These are phyloP conservation scores for Coniochaeta hoffmannii DNA, from an alignment of 2,329 filamentous ascomycete genomes.

Conservation along the genomic window DNA sequence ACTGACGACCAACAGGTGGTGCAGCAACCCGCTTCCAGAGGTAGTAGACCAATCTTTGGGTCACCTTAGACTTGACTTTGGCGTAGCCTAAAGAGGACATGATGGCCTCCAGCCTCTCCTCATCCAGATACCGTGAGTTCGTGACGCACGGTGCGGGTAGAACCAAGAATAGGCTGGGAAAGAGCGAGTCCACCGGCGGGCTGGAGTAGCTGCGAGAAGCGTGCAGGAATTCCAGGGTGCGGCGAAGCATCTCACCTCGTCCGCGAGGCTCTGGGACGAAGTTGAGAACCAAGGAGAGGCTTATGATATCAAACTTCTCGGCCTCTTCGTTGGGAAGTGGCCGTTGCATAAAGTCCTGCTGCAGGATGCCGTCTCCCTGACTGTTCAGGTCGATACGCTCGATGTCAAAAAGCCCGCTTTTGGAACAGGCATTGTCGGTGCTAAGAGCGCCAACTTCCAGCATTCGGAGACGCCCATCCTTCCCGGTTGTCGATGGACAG, in stretches of 20 bases:
- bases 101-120: constrained; percentile 59
- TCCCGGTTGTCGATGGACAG: constrained; percentile 15
- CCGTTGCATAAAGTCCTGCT: constrained; percentile 92
- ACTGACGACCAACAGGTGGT: constrained; percentile 23
- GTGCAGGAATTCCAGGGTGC: constrained; percentile 64
- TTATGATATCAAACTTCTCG: constrained; percentile 81
- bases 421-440: constrained; percentile 75
- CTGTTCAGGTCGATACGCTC: constrained; percentile 86
- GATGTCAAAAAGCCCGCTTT: constrained; percentile 62
- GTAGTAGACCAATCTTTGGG: constrained; percentile 80
- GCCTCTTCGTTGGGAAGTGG: constrained; percentile 56
- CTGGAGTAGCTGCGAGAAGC: constrained; percentile 11
- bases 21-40: constrained; percentile 57
- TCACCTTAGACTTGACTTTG: constrained; percentile 60
- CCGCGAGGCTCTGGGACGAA: constrained; percentile 73
- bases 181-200: constrained; percentile 22
- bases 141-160: constrained; percentile 79
- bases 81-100: constrained; percentile 72
- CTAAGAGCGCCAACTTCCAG: constrained; percentile 88
- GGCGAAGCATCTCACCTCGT: constrained; percentile 78
- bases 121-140: constrained; percentile 86
- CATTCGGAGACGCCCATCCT: constrained; percentile 44
- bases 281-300: constrained; percentile 86
- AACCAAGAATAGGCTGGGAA: constrained; percentile 79
- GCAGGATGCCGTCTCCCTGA: constrained; percentile 69